Percentiles rank a stretch among this genome's conserved stretches.
These are phyloP conservation scores for Elongisporangium undulatum DNA, from an alignment of 352 stramenopile species.

Conservation along the genomic window DNA sequence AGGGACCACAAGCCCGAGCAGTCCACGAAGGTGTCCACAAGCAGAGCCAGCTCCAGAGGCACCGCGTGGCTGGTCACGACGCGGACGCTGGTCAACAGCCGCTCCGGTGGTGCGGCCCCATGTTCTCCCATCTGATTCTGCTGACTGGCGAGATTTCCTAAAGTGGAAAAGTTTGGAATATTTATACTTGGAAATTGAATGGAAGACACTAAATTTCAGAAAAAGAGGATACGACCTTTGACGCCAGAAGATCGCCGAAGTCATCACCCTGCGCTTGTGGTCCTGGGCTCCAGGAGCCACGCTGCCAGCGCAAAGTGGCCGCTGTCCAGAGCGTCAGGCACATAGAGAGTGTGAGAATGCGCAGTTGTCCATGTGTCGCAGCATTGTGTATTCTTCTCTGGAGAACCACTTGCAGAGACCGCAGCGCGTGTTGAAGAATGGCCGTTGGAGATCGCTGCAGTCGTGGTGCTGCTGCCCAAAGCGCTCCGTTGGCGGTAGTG, in stretches of 20 bases:
- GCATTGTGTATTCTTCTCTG: too few relatives aligned
- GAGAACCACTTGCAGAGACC: too few relatives aligned
- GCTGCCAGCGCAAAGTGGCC: too few relatives aligned
- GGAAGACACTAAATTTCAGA: background rate
- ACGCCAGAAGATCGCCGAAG: too few relatives aligned
- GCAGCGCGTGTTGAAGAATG: conserved; percentile 11
- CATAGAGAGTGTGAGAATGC: too few relatives aligned
- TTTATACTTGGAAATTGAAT: background rate
- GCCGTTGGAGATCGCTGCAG: conserved; percentile 25
- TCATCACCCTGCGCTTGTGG: too few relatives aligned
- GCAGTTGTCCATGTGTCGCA: too few relatives aligned
- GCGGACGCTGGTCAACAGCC: background rate
- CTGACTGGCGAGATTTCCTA: background rate
- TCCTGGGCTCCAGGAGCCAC: too few relatives aligned
- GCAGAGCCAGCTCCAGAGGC: background rate
- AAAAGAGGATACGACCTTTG: background rate
- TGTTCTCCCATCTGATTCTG: background rate
- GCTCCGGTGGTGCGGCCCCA: background rate
- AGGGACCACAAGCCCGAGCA: background rate
- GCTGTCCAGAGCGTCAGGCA: too few relatives aligned
- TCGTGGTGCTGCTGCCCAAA: too few relatives aligned
- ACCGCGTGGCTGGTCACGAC: background rate
- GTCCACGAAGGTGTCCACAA: background rate
- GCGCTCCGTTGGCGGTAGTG: too few relatives aligned
- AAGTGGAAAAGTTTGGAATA: background rate